Evolutionary conservation across 495 filamentous ascomycete species (phyloP), one percentile per base, ranked within the genome.

Genomic region (Aspergillus homomorphus): DNA sequence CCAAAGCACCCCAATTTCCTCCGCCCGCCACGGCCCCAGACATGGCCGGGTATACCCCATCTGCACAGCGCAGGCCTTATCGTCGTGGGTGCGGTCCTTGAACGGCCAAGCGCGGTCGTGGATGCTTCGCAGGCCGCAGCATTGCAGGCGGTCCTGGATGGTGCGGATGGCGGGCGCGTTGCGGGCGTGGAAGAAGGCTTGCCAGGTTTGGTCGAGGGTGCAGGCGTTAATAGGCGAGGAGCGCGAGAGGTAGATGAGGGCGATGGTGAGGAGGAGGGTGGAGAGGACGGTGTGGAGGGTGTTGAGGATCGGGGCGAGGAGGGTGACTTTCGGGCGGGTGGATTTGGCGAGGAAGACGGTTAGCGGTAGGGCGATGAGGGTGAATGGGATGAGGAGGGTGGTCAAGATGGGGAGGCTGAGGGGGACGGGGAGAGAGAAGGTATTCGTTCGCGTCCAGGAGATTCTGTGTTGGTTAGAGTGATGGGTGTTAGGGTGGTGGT

Each of bases 61-160:
- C 53, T 68, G 67, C 43, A 53, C 2, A 21, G 69, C 66, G 59
- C 72, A 74, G 4, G 68, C 62, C 33, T 70, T 58, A 56, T 73
- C 67, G 8, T 63, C 66, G 41, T 74, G 63, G 19, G 30, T 65
- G 1, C 44, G 30, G 30, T 74, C 68, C 46, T 73, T 74, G 58
- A 87, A 87, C 10, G 87, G 87, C 73, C 76, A 87, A 0, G 79
- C 77, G 54, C 76, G 75, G 61, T 91, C 85, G 52, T 66, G 72
- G 4, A 78, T 62, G 20, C 74, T 79, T 24, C 73, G 72, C 14
- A 87, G 72, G 2, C 88, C 88, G 58, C 88, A 91, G 69, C 88
- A 91, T 9, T 77, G 62, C 42, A 89, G 77, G 0, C 71, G 61
- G 66, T 89, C 84, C 56, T 91, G 87, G 58, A 91, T 87, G 9